These are phyloP conservation scores for Crithidia mellificae DNA, from an alignment of 208 protist species.

Conservation along the genomic window DNA sequence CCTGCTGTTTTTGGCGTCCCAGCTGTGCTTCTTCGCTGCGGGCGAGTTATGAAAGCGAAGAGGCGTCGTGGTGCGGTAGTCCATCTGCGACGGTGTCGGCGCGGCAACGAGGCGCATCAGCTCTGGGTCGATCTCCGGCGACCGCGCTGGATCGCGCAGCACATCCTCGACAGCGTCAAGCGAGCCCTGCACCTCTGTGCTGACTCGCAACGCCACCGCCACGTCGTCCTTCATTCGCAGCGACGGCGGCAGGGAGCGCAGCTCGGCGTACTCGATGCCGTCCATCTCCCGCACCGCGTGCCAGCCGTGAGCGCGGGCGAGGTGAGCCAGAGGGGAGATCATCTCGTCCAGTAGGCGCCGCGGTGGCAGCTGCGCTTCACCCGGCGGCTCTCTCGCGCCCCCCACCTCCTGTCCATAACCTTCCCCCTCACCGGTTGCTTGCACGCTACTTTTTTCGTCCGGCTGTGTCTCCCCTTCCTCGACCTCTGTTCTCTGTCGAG, in stretches of 20 bases:
- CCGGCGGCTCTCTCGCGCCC: too few species aligned
- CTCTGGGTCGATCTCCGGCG: slow-evolving; percentile 26
- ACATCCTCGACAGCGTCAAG: slow-evolving; percentile 18
- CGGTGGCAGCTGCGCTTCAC: too few species aligned
- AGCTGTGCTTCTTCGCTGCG: too few species aligned
- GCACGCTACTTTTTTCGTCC: neutral
- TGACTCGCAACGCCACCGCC: slow-evolving; percentile 34
- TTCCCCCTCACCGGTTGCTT: too few species aligned
- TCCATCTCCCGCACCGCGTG: slow-evolving; percentile 14
- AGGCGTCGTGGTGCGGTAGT: neutral
- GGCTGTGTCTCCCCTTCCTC: neutral
- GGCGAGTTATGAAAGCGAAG: neutral
- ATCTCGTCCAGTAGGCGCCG: neutral
- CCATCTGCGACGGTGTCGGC: neutral
- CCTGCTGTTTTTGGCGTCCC: neutral
- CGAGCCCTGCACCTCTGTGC: slow-evolving; percentile 16
- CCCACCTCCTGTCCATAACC: too few species aligned
- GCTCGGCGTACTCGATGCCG: slow-evolving; percentile 23
- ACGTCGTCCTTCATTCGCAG: slow-evolving; percentile 3
- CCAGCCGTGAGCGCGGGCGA: slow-evolving; percentile 30
- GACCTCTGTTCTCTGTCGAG: neutral
- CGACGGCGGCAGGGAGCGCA: slow-evolving; percentile 18
- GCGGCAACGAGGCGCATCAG: slow-evolving; percentile 14
- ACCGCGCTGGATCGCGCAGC: slow-evolving; percentile 2
- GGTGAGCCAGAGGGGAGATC: slow-evolving; percentile 13